Conservation (phyloP, 768 basidiomycete species). For the Russula foetens region DNA sequence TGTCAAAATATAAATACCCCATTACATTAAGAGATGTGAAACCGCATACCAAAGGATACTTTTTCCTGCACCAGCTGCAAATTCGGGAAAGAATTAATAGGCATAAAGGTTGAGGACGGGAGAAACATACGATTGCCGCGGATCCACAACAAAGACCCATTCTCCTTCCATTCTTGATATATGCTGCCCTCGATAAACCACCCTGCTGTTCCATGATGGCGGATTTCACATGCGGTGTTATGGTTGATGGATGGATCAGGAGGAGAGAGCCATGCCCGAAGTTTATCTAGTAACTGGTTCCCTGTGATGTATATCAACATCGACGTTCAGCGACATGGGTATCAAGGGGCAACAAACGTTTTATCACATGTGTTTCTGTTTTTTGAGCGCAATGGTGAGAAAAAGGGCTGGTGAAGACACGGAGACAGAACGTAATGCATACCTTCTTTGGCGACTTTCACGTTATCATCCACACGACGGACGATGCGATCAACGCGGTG, state of each 20-base stretch:
- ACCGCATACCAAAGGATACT: not conserved
- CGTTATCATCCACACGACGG: not conserved
- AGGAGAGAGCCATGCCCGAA: not conserved
- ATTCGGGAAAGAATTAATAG: not conserved
- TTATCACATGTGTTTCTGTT: not conserved
- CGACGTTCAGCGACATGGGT: too few species aligned
- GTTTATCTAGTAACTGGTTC: not conserved
- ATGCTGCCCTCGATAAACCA: not conserved
- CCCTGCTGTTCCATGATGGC: not conserved
- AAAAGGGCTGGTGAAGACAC: not conserved
- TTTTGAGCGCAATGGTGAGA: too few species aligned
- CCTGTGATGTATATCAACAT: not conserved
- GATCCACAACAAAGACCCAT: not conserved
- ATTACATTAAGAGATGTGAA: too few species aligned
- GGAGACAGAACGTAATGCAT: not conserved
- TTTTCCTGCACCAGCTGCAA: not conserved
- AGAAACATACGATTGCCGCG: not conserved
- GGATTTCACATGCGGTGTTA: not conserved
- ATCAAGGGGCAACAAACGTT: not conserved
- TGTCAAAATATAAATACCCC: not conserved
- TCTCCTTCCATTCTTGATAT: not conserved
- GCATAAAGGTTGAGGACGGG: not conserved
- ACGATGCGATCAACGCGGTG: not conserved
- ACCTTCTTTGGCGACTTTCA: not conserved
- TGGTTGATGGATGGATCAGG: conserved; percentile 1